Percentiles rank a stretch among this genome's conserved stretches.
These are phyloP conservation scores for Endocarpon pusillum DNA, from an alignment of 495 filamentous ascomycete species.

Conservation along the genomic window DNA sequence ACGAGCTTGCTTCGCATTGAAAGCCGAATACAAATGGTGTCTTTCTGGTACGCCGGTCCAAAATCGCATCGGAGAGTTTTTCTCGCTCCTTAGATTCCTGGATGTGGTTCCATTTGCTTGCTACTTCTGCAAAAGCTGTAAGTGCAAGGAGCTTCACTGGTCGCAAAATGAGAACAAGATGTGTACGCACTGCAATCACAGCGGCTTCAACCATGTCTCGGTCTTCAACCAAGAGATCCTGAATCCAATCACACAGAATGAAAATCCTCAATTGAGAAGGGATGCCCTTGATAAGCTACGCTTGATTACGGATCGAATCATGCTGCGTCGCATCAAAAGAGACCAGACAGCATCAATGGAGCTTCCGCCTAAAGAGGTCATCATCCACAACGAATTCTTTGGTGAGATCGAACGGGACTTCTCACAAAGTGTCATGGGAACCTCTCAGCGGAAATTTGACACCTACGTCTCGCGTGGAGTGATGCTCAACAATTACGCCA, in stretches of 20 bases:
- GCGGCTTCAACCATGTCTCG: conserved; percentile 72
- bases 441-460: conserved; percentile 70
- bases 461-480: conserved; percentile 91
- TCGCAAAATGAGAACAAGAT: conserved; percentile 44
- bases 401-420: conserved; percentile 90
- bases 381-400: conserved; percentile 85
- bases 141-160: conserved; percentile 74
- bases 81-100: conserved; percentile 82
- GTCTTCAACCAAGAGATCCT: conserved; percentile 93
- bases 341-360: conserved; percentile 89
- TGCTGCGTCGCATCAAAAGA: conserved; percentile 82
- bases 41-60: conserved; percentile 88
- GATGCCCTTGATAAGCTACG: conserved; percentile 65
- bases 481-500: conserved; percentile 88
- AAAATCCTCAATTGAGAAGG: conserved; percentile 32
- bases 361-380: conserved; percentile 82
- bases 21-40: conserved; percentile 82
- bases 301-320: conserved; percentile 72
- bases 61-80: conserved; percentile 94
- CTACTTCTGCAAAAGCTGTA: conserved; percentile 78
- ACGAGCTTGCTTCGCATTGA: conserved; percentile 82
- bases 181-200: conserved; percentile 48
- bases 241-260: conserved; percentile 53
- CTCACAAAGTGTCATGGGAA: conserved; percentile 87
- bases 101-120: conserved; percentile 74